Conservation (phyloP, 2,329 filamentous ascomycete species). For the Paecilomyces sp. region DNA sequence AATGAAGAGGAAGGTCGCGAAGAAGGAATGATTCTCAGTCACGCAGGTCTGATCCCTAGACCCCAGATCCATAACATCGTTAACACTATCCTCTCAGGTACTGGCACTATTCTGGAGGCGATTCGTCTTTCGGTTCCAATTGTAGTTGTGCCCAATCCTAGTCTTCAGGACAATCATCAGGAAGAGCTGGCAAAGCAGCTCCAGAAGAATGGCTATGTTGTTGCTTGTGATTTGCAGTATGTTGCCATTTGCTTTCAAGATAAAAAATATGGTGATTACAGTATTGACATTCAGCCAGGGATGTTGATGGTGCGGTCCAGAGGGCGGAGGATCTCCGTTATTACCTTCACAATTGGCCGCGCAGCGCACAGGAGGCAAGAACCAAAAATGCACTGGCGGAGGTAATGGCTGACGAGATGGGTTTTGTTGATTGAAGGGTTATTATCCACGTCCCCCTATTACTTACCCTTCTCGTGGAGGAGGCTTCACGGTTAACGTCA, state of each 20-base stretch:
- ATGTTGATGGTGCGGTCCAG: conserved; percentile 40
- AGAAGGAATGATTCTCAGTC: conserved; percentile 74
- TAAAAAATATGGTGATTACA: not conserved
- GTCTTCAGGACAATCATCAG: conserved; percentile 84
- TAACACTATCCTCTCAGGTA: conserved; percentile 49
- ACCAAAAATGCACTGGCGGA: conserved; percentile 38
- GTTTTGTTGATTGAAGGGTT: conserved; percentile 42
- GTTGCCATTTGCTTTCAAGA: conserved; percentile 14
- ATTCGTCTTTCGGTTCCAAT: conserved; percentile 66
- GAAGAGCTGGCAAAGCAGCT: conserved; percentile 75
- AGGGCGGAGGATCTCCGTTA: conserved; percentile 42
- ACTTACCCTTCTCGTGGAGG: not conserved
- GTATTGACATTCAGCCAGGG: conserved; percentile 25
- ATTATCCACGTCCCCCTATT: not conserved
- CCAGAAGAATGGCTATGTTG: conserved; percentile 65
- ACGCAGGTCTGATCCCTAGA: conserved; percentile 62
- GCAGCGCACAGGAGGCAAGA: conserved; percentile 34
- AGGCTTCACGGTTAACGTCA: not conserved
- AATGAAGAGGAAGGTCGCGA: conserved; percentile 27
- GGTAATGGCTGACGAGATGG: conserved; percentile 53
- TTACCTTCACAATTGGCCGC: conserved; percentile 43
- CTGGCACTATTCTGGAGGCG: conserved; percentile 80
- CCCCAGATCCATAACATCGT: not conserved
- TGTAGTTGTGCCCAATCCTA: conserved; percentile 82
- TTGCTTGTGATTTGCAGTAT: conserved; percentile 63